A percentile compares a stretch with the other conserved stretches of the same genome.
Conservation (phyloP, 2,329 filamentous ascomycete species). For the Fusarium pseudoanthophilum region DNA sequence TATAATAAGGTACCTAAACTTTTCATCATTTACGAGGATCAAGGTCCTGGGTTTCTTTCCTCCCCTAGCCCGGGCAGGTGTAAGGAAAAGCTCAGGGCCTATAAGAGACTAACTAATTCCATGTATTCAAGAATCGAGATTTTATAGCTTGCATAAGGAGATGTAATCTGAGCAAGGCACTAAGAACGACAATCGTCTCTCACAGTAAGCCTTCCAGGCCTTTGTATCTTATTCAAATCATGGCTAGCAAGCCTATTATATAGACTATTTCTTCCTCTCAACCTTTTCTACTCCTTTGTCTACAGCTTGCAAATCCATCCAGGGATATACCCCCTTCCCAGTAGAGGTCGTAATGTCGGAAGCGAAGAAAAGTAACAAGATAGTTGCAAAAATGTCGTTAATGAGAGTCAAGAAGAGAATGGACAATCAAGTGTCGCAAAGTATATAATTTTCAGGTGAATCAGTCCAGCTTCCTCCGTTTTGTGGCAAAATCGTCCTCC, state of each 20-base stretch:
- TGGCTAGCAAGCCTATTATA: slow-evolving; percentile 36
- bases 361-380: slow-evolving; percentile 3
- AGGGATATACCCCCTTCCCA: slow-evolving; percentile 21
- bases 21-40: background rate
- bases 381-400: slow-evolving; percentile 23
- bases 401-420: slow-evolving; percentile 40
- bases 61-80: background rate
- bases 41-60: background rate
- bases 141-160: background rate
- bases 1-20: background rate
- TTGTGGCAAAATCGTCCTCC: slow-evolving; percentile 7
- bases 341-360: slow-evolving; percentile 30
- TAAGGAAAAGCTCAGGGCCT: background rate
- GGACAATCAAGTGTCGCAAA: slow-evolving; percentile 32
- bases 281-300: background rate
- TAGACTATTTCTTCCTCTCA: slow-evolving; percentile 23
- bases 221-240: slow-evolving; percentile 36
- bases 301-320: slow-evolving; percentile 18
- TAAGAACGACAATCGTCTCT: background rate
- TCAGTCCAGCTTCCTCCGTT: slow-evolving; percentile 28
- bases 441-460: slow-evolving; percentile 26
- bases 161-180: background rate
- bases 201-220: slow-evolving; percentile 22
- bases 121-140: background rate
- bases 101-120: background rate